phyloP scores from a whole-genome alignment of 2,329 filamentous ascomycete species.

The Zymoseptoria crescenta region DNA sequence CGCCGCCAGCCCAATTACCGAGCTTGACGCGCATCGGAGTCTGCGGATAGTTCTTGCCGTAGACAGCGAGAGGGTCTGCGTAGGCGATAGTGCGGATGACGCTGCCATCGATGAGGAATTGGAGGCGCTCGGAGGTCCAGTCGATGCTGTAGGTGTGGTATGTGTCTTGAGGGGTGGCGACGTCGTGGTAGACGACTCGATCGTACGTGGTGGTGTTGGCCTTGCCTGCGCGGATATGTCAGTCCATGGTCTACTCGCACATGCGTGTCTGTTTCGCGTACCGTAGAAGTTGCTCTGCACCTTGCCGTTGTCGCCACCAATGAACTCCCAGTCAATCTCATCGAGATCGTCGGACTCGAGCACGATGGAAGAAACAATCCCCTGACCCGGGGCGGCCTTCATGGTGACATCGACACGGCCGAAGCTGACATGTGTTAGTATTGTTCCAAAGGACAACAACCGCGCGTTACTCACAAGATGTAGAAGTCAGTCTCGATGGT shows the following conservation, averaged over 20 bases:
- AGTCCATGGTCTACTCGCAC: background rate
- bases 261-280: conserved; percentile 31
- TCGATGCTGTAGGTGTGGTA: conserved; percentile 64
- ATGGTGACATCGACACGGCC: conserved; percentile 69
- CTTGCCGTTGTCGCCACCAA: conserved; percentile 55
- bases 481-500: conserved; percentile 54
- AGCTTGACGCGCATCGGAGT: conserved; percentile 63
- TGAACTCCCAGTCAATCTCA: conserved; percentile 80
- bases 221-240: conserved; percentile 39
- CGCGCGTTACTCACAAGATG: conserved; percentile 57
- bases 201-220: conserved; percentile 62
- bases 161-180: conserved; percentile 50
- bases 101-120: conserved; percentile 63
- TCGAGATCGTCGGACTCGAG: conserved; percentile 75
- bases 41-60: conserved; percentile 66
- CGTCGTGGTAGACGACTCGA: conserved; percentile 56
- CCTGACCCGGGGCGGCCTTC: conserved; percentile 64
- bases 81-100: conserved; percentile 61
- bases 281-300: conserved; percentile 67
- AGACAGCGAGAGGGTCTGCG: conserved; percentile 50
- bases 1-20: conserved; percentile 44
- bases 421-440: conserved; percentile 35
- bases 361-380: conserved; percentile 74
- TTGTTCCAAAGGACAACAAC: background rate
- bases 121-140: conserved; percentile 60